Base-by-base conservation (phyloP, 2,329 filamentous ascomycete species). In the Xylariaceae sp. region DNA sequence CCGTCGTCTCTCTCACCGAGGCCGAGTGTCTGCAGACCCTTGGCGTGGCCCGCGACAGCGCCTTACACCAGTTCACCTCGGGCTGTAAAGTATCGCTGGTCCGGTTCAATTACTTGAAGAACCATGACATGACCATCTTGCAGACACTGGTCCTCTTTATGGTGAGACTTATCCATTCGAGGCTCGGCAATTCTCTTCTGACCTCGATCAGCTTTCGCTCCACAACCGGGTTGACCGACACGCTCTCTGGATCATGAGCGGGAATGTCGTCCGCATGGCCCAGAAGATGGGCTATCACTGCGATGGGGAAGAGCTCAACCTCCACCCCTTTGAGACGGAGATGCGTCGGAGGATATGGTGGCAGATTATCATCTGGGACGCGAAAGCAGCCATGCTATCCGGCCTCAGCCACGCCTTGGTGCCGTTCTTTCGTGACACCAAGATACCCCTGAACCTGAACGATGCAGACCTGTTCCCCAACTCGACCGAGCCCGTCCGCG, bases 291-390 rank as follows among this genome's bases (percentile, higher is more conserved):
- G 64, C 9, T 49, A 67, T 25, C 56, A 64, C 19, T 53, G 56
- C 5, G 61, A 67, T 33, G 60, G 56, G 19, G 46, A 44, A 37
- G 37, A 38, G 13, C 39, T 55, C 5, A 55, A 54, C 5, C 46
- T 64, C 23, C 46, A 56, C 1, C 59, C 60, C n/a, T 61, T 63
- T 36, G 61, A 66, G 37, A 51, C 52, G 3, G 59, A 67, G 38
- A 64, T 66, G 47, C 53, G 61, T 10, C 53, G 63, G 25, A 54
- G 64, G n/a, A 43, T 65, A n/a, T 67, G 63, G 63, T 59, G 59
- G 59, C 47, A 55, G 23, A 25, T 62, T 3, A 46, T 50, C 28
- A 46, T 56, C 5, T 45, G 56, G 45, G 57, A 60, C 35, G 41
- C 41, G 5, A 46, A 42, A 8, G 36, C 46, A 15, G 46, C 46